Evolutionary conservation across 2,329 filamentous ascomycete species (phyloP).

Genomic region (Claviceps capensis): DNA sequence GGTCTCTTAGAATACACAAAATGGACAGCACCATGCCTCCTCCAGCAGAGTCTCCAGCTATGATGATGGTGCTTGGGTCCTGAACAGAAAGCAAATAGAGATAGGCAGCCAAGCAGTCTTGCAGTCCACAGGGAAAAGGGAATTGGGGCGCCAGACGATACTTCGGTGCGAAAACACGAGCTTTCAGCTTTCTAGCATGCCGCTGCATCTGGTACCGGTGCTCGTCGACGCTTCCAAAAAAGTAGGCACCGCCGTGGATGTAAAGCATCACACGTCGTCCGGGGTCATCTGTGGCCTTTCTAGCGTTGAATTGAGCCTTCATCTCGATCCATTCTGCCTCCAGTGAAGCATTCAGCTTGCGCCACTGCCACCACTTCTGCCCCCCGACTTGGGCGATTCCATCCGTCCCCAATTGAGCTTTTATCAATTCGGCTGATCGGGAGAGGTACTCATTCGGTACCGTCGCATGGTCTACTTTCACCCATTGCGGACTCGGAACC

Average conservation of each 20-base stretch:
- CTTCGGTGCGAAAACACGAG: constrained; percentile 70
- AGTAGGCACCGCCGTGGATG: constrained; percentile 88
- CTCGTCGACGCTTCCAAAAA: constrained; percentile 88
- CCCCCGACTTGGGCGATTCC: constrained; percentile 70
- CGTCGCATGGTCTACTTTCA: constrained; percentile 57
- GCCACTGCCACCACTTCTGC: constrained; percentile 81
- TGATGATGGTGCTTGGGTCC: constrained; percentile 65
- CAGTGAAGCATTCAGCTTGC: constrained; percentile 49
- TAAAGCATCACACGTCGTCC: constrained; percentile 79
- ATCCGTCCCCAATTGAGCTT: constrained; percentile 61
- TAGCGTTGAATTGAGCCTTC: constrained; percentile 57
- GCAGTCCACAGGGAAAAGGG: constrained; percentile 83
- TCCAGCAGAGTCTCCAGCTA: constrained; percentile 88
- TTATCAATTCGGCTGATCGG: constrained; percentile 52
- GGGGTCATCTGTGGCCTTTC: constrained; percentile 45
- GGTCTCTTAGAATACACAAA: constrained; percentile 69
- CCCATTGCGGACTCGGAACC: constrained; percentile 82
- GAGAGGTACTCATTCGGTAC: constrained; percentile 52
- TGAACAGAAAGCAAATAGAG: constrained; percentile 66
- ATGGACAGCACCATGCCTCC: constrained; percentile 78
- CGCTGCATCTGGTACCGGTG: constrained; percentile 97
- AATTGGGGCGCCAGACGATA: constrained; percentile 89
- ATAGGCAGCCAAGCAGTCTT: constrained; percentile 83
- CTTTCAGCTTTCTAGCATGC: constrained; percentile 87
- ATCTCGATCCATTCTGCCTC: constrained; percentile 96